Percentiles rank a stretch among this genome's conserved stretches.
phyloP scores from a whole-genome alignment of 164 flowering plant genomes.

The Kalanchoe fedtschenkoi region DNA sequence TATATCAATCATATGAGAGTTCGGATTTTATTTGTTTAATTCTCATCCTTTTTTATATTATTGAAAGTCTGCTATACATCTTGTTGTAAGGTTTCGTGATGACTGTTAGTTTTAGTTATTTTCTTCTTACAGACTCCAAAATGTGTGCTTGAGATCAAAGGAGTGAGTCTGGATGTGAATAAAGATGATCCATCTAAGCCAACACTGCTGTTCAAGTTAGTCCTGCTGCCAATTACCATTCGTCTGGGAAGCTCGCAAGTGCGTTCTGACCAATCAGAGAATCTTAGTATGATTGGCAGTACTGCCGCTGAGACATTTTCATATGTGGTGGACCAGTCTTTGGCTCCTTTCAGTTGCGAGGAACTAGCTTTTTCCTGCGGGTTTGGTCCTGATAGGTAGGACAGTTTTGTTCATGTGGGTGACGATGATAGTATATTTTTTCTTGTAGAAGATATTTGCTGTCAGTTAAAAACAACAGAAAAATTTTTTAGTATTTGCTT shows the following conservation, averaged over 20 bases:
- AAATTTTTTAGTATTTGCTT: too few species aligned
- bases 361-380: constrained; percentile 67
- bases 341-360: constrained; percentile 68
- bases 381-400: constrained; percentile 81
- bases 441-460: background rate
- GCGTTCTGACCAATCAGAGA: constrained; percentile 48
- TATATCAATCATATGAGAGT: background rate
- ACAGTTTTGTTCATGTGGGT: background rate
- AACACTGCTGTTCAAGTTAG: constrained; percentile 55
- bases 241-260: constrained; percentile 51
- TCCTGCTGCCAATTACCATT: constrained; percentile 51
- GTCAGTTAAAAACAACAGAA: too few species aligned
- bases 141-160: constrained; percentile 71
- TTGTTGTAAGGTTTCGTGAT: constrained; percentile 3
- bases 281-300: constrained; percentile 25
- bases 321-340: constrained; percentile 28
- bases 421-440: background rate
- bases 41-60: background rate
- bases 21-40: background rate
- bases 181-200: constrained; percentile 73
- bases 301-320: constrained; percentile 26
- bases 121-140: constrained; percentile 57
- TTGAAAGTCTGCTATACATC: background rate
- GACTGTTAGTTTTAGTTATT: constrained; percentile 4
- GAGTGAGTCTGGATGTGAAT: constrained; percentile 63